Percentiles rank a stretch among this genome's conserved stretches.
Conservation (phyloP, 2,329 filamentous ascomycete species). For the Chrysosporium keratinophilum region DNA sequence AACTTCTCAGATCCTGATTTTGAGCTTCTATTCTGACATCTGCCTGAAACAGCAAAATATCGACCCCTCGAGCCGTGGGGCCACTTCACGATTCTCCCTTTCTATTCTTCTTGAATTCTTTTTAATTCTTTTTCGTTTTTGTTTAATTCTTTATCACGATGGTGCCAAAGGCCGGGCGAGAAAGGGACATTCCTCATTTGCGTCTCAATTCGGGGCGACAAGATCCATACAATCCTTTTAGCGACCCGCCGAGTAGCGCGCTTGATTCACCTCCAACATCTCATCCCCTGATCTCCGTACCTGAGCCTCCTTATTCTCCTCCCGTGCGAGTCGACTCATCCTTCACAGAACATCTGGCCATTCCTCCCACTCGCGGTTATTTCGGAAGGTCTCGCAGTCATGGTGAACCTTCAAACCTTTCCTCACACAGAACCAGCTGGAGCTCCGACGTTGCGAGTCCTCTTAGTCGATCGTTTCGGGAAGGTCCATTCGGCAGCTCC, state of each 20-base stretch:
- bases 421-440: slow-evolving; percentile 55
- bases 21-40: not conserved
- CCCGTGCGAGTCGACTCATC: not conserved
- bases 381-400: not conserved
- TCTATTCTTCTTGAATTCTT: not conserved
- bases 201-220: slow-evolving; percentile 8
- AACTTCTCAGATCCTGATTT: not conserved
- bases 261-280: not conserved
- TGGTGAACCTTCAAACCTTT: slow-evolving; percentile 39
- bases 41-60: not conserved
- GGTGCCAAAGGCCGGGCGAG: not conserved
- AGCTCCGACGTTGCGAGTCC: slow-evolving; percentile 48
- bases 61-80: not conserved
- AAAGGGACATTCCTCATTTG: slow-evolving; percentile 5
- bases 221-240: slow-evolving; percentile 7
- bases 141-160: not conserved
- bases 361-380: slow-evolving; percentile 6
- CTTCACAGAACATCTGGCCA: slow-evolving; percentile 7
- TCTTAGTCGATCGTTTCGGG: slow-evolving; percentile 40
- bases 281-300: slow-evolving; percentile 6
- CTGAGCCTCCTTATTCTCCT: slow-evolving; percentile 7
- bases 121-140: not conserved
- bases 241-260: not conserved
- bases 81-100: not conserved
- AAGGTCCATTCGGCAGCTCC: slow-evolving; percentile 53